Evolutionary conservation across 2,329 filamentous ascomycete genomes (phyloP), one percentile per base, ranked within the genome.

Genomic region (Pseudogymnoascus destructans): DNA sequence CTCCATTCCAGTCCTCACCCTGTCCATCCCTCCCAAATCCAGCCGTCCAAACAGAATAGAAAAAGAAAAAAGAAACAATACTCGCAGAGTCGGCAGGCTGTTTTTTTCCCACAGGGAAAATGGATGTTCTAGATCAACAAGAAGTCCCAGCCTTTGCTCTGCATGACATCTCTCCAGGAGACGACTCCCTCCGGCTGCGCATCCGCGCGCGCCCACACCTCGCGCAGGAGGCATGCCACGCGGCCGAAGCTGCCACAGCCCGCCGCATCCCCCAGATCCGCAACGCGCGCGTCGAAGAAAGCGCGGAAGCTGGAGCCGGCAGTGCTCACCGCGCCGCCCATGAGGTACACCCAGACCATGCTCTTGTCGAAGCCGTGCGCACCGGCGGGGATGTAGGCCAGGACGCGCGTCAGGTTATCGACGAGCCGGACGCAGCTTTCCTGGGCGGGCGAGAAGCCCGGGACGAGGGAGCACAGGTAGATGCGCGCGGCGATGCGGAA

Each of bases 111-210:
- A 40, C 36, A 54, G 23, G 46, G 55, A 63, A 61, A 55, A 59
- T 15, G 7, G 23, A 30, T 15, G 57, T 58, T 67, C 66, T 74
- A 95, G 73, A 96, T 91, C 72, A 96, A 81, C 72, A 96, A 78
- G 75, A 89, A 93, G 71, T 95, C 89, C 91, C 89, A 95, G 66
- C 83, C 83, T 75, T 92, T 93, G 74, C 85, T 82, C 74, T 82
- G 82, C 90, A 96, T 95, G 70, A 92, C 82, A 74, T 95, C 88
- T 75, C 92, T 80, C 92, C 92, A 97, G 83, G 91, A 90, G 73
- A 95, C 81, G 74, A 15, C 46, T 0, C 1, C 5, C 64, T 66
- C 61, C 69, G 69, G 68, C 69, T 70, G 61, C 66, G 67, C 84
- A 70, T 91, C 87, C 69, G 88, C 85, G 64, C 82, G 75, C 38